phyloP scores from a whole-genome alignment of 2,329 filamentous ascomycete species.

The Dryadomyces sulphureus region DNA sequence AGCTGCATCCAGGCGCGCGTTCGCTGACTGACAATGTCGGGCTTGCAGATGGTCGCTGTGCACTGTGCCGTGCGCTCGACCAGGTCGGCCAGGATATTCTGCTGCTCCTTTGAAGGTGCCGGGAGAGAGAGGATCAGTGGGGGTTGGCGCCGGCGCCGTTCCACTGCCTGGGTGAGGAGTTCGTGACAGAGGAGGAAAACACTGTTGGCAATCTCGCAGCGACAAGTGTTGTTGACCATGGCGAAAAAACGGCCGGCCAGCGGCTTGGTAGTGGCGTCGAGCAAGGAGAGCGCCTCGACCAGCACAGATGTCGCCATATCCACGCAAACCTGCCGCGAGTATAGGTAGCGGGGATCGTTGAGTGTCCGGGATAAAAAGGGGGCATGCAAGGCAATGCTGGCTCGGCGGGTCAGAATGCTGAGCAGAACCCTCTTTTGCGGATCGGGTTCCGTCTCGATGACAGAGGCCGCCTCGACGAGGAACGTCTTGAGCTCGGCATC shows the following conservation, averaged over 20 bases:
- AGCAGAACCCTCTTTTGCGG: background rate
- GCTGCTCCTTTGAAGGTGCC: background rate
- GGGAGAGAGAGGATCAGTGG: background rate
- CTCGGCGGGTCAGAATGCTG: background rate
- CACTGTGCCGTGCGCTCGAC: background rate
- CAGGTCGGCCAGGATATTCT: background rate
- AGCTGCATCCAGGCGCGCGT: conserved; percentile 3
- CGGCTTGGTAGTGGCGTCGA: background rate
- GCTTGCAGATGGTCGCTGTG: background rate
- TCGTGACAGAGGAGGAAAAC: conserved; percentile 1
- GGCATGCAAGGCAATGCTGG: background rate
- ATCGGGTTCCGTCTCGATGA: background rate
- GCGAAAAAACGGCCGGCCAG: background rate
- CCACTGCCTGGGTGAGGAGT: background rate
- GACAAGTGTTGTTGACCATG: conserved; percentile 1
- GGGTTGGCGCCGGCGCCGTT: background rate
- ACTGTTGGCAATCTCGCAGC: conserved; percentile 3
- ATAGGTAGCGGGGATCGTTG: background rate
- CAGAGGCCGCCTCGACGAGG: background rate
- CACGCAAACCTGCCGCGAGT: background rate
- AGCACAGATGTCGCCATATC: background rate
- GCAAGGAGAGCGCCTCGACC: background rate
- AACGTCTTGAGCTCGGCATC: background rate
- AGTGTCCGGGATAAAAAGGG: background rate
- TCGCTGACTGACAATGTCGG: conserved; percentile 2